phyloP scores from a whole-genome alignment of 306 rosid genomes.

The Acacia acuminata region DNA sequence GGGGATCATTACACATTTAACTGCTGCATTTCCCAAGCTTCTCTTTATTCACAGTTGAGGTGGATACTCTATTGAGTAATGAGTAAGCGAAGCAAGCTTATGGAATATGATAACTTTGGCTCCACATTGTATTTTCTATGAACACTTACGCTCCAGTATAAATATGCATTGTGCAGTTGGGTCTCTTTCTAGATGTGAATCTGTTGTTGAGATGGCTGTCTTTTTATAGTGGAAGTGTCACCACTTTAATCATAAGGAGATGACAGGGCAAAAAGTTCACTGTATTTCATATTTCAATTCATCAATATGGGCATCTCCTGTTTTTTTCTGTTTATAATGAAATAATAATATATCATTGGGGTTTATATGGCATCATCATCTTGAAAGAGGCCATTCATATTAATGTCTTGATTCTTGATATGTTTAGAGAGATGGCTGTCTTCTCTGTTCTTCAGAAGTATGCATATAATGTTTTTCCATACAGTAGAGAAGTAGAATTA shows the following conservation, averaged over 20 bases:
- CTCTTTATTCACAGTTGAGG: not conserved
- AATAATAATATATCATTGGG: not conserved
- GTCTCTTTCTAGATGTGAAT: not conserved
- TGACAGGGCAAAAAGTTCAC: not conserved
- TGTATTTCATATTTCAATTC: not conserved
- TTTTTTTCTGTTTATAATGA: too few species aligned
- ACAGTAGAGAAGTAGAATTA: slow-evolving; percentile 69
- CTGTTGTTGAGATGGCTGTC: not conserved
- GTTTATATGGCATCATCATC: not conserved
- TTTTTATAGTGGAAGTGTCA: not conserved
- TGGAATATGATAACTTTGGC: slow-evolving; percentile 15
- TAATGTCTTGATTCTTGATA: slow-evolving; percentile 74
- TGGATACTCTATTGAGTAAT: not conserved
- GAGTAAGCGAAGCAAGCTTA: not conserved
- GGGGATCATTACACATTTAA: not conserved
- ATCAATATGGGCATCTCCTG: not conserved
- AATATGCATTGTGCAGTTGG: not conserved
- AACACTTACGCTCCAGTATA: not conserved
- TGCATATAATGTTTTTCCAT: slow-evolving; percentile 69
- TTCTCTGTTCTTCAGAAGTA: slow-evolving; percentile 87
- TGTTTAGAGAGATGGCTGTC: slow-evolving; percentile 74
- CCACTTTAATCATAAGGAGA: not conserved
- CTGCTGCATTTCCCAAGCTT: not conserved
- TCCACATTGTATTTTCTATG: not conserved
- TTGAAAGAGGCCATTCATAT: slow-evolving; percentile 79